These are phyloP conservation scores for Spencermartinsiella europaea DNA, from an alignment of 805 yeast species.

Conservation along the genomic window DNA sequence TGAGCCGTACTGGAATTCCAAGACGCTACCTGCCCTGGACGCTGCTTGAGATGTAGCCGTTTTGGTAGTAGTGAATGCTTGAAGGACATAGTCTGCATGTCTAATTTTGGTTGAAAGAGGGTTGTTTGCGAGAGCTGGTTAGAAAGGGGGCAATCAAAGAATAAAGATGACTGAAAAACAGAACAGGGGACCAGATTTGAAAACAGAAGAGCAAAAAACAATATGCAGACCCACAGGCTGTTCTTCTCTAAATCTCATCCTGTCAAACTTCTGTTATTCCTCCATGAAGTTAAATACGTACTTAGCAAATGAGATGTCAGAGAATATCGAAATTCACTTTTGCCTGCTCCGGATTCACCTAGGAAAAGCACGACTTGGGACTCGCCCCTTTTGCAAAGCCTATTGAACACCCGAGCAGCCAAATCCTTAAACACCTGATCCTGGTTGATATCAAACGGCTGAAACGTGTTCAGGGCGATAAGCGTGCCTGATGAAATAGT, in stretches of 20 bases:
- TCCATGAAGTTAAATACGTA: slow-evolving; percentile 7
- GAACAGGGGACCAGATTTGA: too few species aligned
- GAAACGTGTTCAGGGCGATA: slow-evolving; percentile 36
- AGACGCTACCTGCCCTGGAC: slow-evolving; percentile 52
- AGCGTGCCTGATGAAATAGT: slow-evolving; percentile 35
- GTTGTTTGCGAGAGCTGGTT: slow-evolving; percentile 30
- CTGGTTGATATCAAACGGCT: slow-evolving; percentile 34
- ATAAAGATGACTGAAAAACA: too few species aligned
- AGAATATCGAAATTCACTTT: slow-evolving; percentile 33
- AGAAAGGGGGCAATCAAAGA: too few species aligned
- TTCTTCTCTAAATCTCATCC: too few species aligned
- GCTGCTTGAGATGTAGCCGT: slow-evolving; percentile 32
- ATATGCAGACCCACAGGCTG: too few species aligned
- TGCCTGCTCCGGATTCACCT: slow-evolving; percentile 39
- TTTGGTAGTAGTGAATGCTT: slow-evolving; percentile 38
- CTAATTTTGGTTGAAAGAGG: slow-evolving; percentile 32
- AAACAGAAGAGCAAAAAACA: too few species aligned
- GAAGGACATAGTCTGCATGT: slow-evolving; percentile 32
- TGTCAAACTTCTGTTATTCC: too few species aligned
- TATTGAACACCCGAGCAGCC: slow-evolving; percentile 35
- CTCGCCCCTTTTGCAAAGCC: slow-evolving; percentile 34
- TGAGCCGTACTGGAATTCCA: slow-evolving; percentile 47
- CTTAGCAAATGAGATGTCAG: slow-evolving; percentile 29
- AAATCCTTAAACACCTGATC: slow-evolving; percentile 33
- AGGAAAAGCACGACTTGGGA: slow-evolving; percentile 35